Percentiles rank a stretch among this genome's conserved stretches.
Conservation (phyloP, 805 yeast genomes). For the Torulaspora gathmanii region DNA sequence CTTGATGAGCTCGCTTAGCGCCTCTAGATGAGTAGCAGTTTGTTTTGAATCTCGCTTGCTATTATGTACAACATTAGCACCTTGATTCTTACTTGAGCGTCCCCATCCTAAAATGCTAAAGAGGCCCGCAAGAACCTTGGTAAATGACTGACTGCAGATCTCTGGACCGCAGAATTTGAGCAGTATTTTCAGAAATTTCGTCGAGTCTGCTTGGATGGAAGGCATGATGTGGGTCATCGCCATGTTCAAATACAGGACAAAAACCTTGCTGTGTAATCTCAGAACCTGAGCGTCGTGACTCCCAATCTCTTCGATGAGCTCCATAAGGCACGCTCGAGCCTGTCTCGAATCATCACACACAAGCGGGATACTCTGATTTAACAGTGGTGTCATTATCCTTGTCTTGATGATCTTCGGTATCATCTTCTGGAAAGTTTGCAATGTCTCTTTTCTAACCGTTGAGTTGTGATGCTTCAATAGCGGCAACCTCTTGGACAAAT, state of each 20-base stretch:
- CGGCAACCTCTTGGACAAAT: constrained; percentile 57
- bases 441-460: constrained; percentile 65
- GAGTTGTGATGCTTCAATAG: constrained; percentile 70
- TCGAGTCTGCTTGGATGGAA: constrained; percentile 68
- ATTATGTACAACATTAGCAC: constrained; percentile 22
- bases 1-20: constrained; percentile 41
- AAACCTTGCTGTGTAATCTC: constrained; percentile 53
- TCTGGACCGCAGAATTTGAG: constrained; percentile 52
- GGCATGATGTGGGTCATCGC: constrained; percentile 92
- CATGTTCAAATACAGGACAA: constrained; percentile 73
- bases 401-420: constrained; percentile 42
- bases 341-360: constrained; percentile 54
- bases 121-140: constrained; percentile 61
- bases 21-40: constrained; percentile 35
- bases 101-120: constrained; percentile 77
- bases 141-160: constrained; percentile 59
- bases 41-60: constrained; percentile 24
- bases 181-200: constrained; percentile 58
- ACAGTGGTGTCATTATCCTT: constrained; percentile 30
- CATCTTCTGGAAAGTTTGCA: constrained; percentile 48
- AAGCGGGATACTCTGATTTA: constrained; percentile 31
- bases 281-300: constrained; percentile 49
- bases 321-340: constrained; percentile 57
- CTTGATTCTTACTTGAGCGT: constrained; percentile 19
- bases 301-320: constrained; percentile 46